These are phyloP conservation scores for Panicum hallii DNA, from an alignment of 202 grass and related monocot species.

Conservation along the genomic window DNA sequence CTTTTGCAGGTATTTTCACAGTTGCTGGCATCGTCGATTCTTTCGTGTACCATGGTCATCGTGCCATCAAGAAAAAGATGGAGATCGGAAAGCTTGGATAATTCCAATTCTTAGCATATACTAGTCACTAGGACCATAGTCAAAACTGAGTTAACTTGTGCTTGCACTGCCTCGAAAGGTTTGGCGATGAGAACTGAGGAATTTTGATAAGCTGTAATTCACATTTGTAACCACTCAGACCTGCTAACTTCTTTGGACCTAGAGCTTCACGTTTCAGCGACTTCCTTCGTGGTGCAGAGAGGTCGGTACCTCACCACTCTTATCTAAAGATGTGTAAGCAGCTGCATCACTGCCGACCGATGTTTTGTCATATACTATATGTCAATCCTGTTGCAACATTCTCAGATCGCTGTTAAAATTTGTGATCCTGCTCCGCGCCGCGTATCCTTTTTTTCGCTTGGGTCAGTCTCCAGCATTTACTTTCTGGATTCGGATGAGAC, in stretches of 20 bases:
- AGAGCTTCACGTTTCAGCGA: not conserved
- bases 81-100: conserved; percentile 81
- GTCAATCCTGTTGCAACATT: not conserved
- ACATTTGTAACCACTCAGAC: not conserved
- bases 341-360: not conserved
- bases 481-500: conserved; percentile 3
- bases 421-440: not conserved
- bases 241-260: conserved; percentile 28
- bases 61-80: conserved; percentile 96
- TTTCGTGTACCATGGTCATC: conserved; percentile 91
- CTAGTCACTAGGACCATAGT: conserved; percentile 41
- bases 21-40: conserved; percentile 97
- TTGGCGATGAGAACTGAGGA: conserved; percentile 20
- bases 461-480: not conserved
- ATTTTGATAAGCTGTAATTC: conserved; percentile 45
- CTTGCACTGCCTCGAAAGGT: conserved; percentile 21
- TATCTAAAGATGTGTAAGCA: not conserved
- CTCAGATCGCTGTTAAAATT: not conserved
- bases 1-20: conserved; percentile 80
- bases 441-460: not conserved
- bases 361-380: not conserved
- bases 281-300: not conserved
- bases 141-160: conserved; percentile 22
- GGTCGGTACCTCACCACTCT: not conserved
- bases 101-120: conserved; percentile 7